Conservation (phyloP, 73 alveolate species). For the Paramecium biaurelia region DNA sequence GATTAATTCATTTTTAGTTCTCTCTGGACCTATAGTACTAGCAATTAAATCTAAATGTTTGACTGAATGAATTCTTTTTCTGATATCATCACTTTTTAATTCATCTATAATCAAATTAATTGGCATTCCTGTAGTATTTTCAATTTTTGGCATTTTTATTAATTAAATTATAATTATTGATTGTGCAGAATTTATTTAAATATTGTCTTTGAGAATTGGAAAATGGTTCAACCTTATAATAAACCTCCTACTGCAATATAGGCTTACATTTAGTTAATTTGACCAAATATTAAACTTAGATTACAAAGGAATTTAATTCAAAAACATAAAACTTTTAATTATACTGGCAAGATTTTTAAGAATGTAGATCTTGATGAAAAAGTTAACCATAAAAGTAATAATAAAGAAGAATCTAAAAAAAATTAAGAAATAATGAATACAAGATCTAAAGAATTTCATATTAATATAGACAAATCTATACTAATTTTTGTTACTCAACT, state of each 20-base stretch:
- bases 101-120: conserved; percentile 69
- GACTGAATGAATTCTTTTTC: conserved; percentile 81
- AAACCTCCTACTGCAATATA: not conserved
- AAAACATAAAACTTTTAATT: no score
- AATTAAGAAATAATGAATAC: no score
- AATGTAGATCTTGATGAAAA: no score
- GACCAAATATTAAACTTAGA: not conserved
- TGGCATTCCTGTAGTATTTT: conserved; percentile 57
- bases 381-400: no score
- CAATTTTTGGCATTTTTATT: conserved; percentile 52
- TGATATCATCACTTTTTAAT: conserved; percentile 76
- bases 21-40: conserved; percentile 89
- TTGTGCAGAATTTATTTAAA: not conserved
- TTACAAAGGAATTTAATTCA: not conserved
- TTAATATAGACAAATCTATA: no score
- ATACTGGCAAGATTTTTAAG: no score
- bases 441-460: no score
- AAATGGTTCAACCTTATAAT: not conserved
- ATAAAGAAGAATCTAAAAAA: no score
- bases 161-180: not conserved
- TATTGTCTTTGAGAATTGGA: not conserved
- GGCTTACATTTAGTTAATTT: no score
- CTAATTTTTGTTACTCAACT: not conserved
- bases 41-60: conserved; percentile 80
- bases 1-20: conserved; percentile 91